phyloP scores from a whole-genome alignment of 352 stramenopile species.

The Phytophthora quininea region DNA sequence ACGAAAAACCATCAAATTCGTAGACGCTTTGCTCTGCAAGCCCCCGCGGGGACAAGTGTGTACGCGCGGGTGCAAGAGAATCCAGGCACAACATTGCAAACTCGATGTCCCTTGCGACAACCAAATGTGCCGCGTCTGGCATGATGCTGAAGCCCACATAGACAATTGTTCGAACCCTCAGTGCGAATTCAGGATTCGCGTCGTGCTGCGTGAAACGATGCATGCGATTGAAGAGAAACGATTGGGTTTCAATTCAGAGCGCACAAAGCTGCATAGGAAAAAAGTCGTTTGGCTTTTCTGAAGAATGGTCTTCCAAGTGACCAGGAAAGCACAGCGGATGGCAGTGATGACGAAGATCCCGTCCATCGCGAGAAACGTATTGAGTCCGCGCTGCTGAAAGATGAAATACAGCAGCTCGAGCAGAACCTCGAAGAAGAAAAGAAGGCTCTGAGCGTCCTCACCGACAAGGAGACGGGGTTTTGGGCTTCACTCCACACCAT shows the following conservation, averaged over 20 bases:
- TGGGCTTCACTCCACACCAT: constrained; percentile 3
- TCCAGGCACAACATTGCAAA: constrained; percentile 54
- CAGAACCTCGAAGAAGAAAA: background rate
- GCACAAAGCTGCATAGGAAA: background rate
- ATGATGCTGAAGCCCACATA: constrained; percentile 61
- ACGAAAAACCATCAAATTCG: constrained; percentile 59
- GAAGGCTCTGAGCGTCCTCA: background rate
- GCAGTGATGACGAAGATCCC: background rate
- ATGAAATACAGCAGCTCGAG: background rate
- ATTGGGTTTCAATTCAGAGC: background rate
- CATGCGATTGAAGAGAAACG: constrained; percentile 52
- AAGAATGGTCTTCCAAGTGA: background rate
- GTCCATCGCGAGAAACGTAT: background rate
- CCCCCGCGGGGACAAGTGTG: constrained; percentile 45
- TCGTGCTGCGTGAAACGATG: constrained; percentile 61
- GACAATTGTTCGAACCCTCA: constrained; percentile 52
- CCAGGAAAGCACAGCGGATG: background rate
- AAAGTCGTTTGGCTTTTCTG: background rate
- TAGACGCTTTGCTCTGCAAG: constrained; percentile 58
- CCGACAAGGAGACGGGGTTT: background rate
- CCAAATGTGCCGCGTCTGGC: constrained; percentile 62
- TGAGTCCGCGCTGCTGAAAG: background rate
- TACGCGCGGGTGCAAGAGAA: constrained; percentile 43
- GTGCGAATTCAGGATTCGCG: constrained; percentile 61
- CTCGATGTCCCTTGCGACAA: constrained; percentile 49